Evolutionary conservation across 345 rosid genomes (phyloP).

Genomic region (Barbarea vulgaris): DNA sequence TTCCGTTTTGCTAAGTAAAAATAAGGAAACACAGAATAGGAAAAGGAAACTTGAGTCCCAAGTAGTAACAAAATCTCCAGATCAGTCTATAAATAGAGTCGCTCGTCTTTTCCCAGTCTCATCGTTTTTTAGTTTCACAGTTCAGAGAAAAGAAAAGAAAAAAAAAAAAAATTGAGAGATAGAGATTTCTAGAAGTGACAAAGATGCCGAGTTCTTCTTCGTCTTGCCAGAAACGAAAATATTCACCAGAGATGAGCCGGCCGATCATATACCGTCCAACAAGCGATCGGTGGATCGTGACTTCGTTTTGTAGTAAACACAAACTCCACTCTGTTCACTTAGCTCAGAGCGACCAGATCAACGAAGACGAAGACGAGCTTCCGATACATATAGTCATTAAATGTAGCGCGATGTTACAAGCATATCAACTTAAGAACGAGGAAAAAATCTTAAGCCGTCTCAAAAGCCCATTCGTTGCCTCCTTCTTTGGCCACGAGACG

Average conservation of each 20-base stretch:
- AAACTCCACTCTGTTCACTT: slow-evolving; percentile 26
- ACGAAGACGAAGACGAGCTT: background rate
- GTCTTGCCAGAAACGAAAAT: slow-evolving; percentile 5
- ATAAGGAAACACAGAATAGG: background rate
- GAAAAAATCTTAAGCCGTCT: background rate
- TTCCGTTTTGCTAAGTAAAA: background rate
- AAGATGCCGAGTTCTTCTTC: background rate
- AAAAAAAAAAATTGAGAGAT: background rate
- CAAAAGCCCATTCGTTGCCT: background rate
- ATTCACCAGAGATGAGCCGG: slow-evolving; percentile 3
- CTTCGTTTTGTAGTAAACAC: background rate
- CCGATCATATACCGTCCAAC: background rate
- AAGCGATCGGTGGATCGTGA: background rate
- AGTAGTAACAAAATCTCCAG: background rate
- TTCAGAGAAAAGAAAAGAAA: background rate
- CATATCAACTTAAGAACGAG: slow-evolving; percentile 20
- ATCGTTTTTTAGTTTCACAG: background rate
- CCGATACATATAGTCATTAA: slow-evolving; percentile 19
- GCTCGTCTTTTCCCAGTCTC: background rate
- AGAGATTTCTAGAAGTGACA: background rate
- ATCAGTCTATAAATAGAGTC: background rate
- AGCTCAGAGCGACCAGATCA: background rate
- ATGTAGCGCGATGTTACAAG: background rate
- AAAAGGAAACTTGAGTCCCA: slow-evolving; percentile 16
- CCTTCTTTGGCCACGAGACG: slow-evolving; percentile 12